Evolutionary conservation across 2,329 filamentous ascomycete genomes (phyloP).

Genomic region (Pseudogymnoascus sp.): DNA sequence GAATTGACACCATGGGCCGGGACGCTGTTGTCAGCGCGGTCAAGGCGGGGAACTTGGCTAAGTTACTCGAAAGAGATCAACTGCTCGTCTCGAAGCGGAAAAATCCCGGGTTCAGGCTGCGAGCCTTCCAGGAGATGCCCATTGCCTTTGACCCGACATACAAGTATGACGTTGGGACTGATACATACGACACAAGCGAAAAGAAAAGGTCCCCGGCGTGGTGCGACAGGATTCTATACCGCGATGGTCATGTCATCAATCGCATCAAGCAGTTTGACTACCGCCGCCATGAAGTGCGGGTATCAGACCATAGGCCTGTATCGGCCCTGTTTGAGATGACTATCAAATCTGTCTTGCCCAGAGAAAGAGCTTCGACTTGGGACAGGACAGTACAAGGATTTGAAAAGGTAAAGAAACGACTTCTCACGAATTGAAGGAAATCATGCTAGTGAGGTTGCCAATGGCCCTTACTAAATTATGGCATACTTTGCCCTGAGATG

Average conservation of each 20-base stretch:
- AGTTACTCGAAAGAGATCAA: slow-evolving; percentile 89
- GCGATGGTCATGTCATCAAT: slow-evolving; percentile 69
- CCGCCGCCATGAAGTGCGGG: slow-evolving; percentile 75
- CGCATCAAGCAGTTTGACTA: slow-evolving; percentile 85
- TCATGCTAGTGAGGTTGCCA: neutral
- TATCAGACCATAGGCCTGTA: slow-evolving; percentile 89
- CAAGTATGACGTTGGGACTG: slow-evolving; percentile 95
- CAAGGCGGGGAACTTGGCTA: slow-evolving; percentile 68
- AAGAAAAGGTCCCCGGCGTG: slow-evolving; percentile 91
- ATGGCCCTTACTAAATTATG: slow-evolving; percentile 2
- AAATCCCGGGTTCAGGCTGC: slow-evolving; percentile 81
- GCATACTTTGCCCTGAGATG: neutral
- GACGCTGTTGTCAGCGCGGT: slow-evolving; percentile 86
- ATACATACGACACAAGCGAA: slow-evolving; percentile 88
- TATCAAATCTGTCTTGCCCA: slow-evolving; percentile 70
- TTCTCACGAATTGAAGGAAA: neutral
- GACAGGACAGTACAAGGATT: slow-evolving; percentile 68
- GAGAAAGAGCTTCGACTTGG: slow-evolving; percentile 57
- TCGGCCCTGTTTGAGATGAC: slow-evolving; percentile 75
- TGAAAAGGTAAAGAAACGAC: slow-evolving; percentile 53
- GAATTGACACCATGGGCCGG: slow-evolving; percentile 93
- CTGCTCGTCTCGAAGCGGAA: slow-evolving; percentile 79
- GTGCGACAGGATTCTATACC: slow-evolving; percentile 90
- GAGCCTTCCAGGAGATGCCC: slow-evolving; percentile 81
- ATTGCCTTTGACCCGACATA: slow-evolving; percentile 95